Base-by-base conservation (phyloP, 164 flowering plant species). In the Annona squamosa region DNA sequence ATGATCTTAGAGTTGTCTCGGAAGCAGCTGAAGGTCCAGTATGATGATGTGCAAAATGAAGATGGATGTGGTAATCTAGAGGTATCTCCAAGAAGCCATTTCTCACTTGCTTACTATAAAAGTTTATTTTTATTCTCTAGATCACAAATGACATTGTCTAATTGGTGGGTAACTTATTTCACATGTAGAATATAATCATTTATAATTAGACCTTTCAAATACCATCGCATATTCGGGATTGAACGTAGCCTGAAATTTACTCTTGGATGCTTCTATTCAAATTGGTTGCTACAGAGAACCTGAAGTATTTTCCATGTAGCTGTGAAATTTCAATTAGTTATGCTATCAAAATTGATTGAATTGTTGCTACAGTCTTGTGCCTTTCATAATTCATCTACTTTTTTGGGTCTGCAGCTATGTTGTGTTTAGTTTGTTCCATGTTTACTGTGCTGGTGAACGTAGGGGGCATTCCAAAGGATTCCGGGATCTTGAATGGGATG, bases 21-120 rank as follows among this genome's bases (percentile, higher is more conserved):
- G 75, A 91, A 87, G 71, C 85, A 80, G 72, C 48, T 91, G 64
- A 90, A 87, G 78, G 96, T 93, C 67, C 88, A 79, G 67, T 90
- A 93, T 80, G 83, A 85, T 81, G 98, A 95, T 78, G 47, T 95
- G 75, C 77, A 74, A 74, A 85, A 91, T 86, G 96, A 77, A 69
- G 98, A 91, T 70, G 94, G 81, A 68, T 78, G 77, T 77, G 89
- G 84, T 73, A 89, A 91, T 78, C 89, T 91, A 48, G 89, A 93
- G 98, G 99, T 96, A 91, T 80, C 78, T 47, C 6, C 46, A 16
- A 48, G 13, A n/a, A 10, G 41, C 47, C 43, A 48, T 6, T 66
- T 41, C 68, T 12, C 68, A 41, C 4, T 43, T 44, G 42, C 46
- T 63, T 63, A 42, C 26, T 63, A 63, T 63, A 13, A 26, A 26